These are phyloP conservation scores for Tylopilus rubrobrunneus DNA, from an alignment of 768 basidiomycete species.

Conservation along the genomic window DNA sequence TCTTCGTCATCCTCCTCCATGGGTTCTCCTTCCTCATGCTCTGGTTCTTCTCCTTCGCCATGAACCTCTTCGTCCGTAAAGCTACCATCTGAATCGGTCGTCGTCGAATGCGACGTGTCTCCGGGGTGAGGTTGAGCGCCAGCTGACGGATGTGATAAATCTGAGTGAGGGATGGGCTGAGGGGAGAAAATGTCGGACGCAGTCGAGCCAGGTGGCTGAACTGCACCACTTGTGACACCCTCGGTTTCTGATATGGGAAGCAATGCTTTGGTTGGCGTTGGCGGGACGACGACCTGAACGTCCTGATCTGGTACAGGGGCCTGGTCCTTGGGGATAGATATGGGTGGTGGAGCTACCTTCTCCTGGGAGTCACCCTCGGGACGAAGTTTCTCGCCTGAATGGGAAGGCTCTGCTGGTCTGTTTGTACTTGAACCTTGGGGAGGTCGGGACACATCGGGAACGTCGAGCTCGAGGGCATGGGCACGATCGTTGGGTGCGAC, in stretches of 20 bases:
- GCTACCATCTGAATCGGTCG: conserved; percentile 34
- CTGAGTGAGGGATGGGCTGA: conserved; percentile 22
- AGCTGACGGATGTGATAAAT: conserved; percentile 21
- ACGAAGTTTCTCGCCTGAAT: conserved; percentile 29
- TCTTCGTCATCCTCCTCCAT: conserved; percentile 86
- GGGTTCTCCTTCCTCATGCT: conserved; percentile 55
- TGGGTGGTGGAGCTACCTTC: conserved; percentile 26
- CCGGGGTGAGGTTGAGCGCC: conserved; percentile 27
- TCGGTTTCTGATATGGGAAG: conserved; percentile 74
- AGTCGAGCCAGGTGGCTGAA: conserved; percentile 85
- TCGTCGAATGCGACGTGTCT: conserved; percentile 29
- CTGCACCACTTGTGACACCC: conserved; percentile 87
- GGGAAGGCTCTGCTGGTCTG: conserved; percentile 19
- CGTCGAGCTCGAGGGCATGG: conserved; percentile 43
- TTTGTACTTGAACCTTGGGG: conserved; percentile 18
- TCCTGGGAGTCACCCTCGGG: conserved; percentile 26
- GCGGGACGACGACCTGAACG: conserved; percentile 40
- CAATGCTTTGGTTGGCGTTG: conserved; percentile 43
- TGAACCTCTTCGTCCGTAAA: conserved; percentile 64
- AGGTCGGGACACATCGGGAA: conserved; percentile 18
- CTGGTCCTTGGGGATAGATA: conserved; percentile 19
- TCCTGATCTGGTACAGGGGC: conserved; percentile 26
- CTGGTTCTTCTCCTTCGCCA: conserved; percentile 66
- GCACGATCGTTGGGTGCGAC: conserved; percentile 47
- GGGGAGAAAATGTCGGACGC: conserved; percentile 38